Evolutionary conservation across 2,329 filamentous ascomycete genomes (phyloP).

Genomic region (Neofusicoccum umdonicola): DNA sequence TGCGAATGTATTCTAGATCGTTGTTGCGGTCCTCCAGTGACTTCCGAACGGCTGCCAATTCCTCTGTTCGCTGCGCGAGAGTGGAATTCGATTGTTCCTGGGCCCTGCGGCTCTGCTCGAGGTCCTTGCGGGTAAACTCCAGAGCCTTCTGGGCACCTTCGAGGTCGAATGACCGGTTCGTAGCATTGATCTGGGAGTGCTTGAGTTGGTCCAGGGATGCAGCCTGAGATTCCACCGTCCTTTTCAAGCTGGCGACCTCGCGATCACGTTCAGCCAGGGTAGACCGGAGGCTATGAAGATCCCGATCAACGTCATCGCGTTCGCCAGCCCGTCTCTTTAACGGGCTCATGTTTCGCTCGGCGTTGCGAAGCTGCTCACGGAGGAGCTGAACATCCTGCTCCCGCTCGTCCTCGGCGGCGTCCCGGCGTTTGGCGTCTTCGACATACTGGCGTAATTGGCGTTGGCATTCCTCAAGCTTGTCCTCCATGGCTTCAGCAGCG

Average conservation of each 20-base stretch:
- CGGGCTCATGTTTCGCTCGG: conserved; percentile 30
- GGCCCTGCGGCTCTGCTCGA: conserved; percentile 8
- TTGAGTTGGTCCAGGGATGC: conserved; percentile 30
- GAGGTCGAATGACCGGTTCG: not conserved
- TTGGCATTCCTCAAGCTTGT: conserved; percentile 37
- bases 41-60: conserved; percentile 30
- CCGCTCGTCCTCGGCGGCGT: conserved; percentile 28
- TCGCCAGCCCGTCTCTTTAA: conserved; percentile 35
- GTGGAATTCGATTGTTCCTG: not conserved
- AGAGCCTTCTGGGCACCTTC: conserved; percentile 5
- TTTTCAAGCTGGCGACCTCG: conserved; percentile 29
- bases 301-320: conserved; percentile 29
- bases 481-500: conserved; percentile 32
- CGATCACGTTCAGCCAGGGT: conserved; percentile 32
- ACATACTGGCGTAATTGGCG: conserved; percentile 34
- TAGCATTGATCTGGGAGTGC: conserved; percentile 6
- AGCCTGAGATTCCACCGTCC: conserved; percentile 33
- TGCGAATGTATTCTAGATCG: conserved; percentile 31
- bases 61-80: conserved; percentile 31
- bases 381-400: conserved; percentile 15
- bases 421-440: conserved; percentile 33
- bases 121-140: conserved; percentile 11
- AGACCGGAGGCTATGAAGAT: conserved; percentile 30
- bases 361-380: conserved; percentile 27
- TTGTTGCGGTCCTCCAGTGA: conserved; percentile 32